Base-by-base conservation (phyloP, 2,329 filamentous ascomycete species). In the Ustilaginoidea virens region DNA sequence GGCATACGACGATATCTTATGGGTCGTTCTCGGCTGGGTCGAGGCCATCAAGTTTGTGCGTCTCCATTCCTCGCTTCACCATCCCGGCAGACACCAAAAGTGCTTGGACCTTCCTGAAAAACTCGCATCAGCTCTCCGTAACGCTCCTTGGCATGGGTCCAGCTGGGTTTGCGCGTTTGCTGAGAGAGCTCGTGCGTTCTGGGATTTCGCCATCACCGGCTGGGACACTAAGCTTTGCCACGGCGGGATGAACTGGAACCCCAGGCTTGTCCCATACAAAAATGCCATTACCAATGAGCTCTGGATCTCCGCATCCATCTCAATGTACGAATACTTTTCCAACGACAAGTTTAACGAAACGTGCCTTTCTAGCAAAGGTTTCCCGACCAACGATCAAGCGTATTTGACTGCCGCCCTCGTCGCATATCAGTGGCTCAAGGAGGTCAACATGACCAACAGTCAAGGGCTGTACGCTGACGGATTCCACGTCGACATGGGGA, bases 261-360 rank as follows among this genome's bases (percentile, higher is more conserved):
- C 82, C 3, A 69, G 71, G 20, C 56, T 87, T 17, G 53, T 65
- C 22, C 83, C 85, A 0, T 96, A 94, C 59, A 96, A 94, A 48
- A 96, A 96, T 45, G 83, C 87, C 37, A 92, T 96, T 42, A 96
- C 87, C 17, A 94, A 94, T 45, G 74, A 94, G 48, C 67, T 94
- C 1, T 94, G 70, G 55, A 81, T 94, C 35, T 66, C 86, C 0
- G 83, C 82, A 0, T 90, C 80, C 14, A 69, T 87, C 20, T 70
- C 67, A 30, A 94, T 96, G 87, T 94, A 92, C 47, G 65, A 90
- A 5, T 69, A 87, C 46, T 92, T 86, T 39, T 82, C 86, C 0
- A 81, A 83, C 1, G 83, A 93, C 47, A 53, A 64, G 20, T 82
- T 86, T 38, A 60, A 66, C 13, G 74, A 75, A 0, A 81, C 81